Conservation (phyloP, 2,329 filamentous ascomycete species). For the Lecanicillium sp. region DNA sequence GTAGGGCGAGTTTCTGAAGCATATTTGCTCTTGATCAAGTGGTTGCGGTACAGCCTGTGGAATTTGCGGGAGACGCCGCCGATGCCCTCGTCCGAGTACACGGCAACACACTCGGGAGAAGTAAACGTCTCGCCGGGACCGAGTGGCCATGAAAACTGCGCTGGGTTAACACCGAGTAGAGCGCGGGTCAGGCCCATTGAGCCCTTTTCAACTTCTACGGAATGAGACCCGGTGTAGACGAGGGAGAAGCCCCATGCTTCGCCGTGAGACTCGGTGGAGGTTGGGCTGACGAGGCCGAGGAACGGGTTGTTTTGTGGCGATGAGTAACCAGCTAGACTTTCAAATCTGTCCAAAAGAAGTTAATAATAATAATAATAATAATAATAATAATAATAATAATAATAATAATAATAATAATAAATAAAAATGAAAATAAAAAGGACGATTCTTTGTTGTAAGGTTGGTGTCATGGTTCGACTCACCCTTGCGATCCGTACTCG, state of each 20-base stretch:
- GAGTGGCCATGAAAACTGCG: constrained; percentile 51
- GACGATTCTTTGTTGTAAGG: too few relatives aligned
- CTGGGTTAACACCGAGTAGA: constrained; percentile 50
- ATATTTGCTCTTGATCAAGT: constrained; percentile 50
- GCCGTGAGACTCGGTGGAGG: constrained; percentile 51
- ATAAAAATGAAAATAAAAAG: not conserved
- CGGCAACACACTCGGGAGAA: constrained; percentile 53
- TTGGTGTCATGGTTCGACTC: too few relatives aligned
- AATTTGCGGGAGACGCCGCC: constrained; percentile 55
- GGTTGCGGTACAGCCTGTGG: constrained; percentile 52
- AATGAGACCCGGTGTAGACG: constrained; percentile 56
- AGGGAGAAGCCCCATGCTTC: constrained; percentile 58
- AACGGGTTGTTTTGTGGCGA: constrained; percentile 60
- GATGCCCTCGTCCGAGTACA: constrained; percentile 50
- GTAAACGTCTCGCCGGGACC: constrained; percentile 46
- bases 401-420: too few relatives aligned
- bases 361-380: not conserved
- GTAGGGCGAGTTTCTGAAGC: constrained; percentile 42
- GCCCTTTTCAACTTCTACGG: constrained; percentile 51
- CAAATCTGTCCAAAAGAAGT: not conserved
- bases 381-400: too few relatives aligned
- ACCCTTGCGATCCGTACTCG: constrained; percentile 48
- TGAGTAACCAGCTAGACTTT: constrained; percentile 55
- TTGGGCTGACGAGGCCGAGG: constrained; percentile 45
- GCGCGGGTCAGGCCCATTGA: constrained; percentile 54